A percentile compares a stretch with the other conserved stretches of the same genome.
These are phyloP conservation scores for Neohortaea acidophila DNA, from an alignment of 495 filamentous ascomycete species.

Conservation along the genomic window DNA sequence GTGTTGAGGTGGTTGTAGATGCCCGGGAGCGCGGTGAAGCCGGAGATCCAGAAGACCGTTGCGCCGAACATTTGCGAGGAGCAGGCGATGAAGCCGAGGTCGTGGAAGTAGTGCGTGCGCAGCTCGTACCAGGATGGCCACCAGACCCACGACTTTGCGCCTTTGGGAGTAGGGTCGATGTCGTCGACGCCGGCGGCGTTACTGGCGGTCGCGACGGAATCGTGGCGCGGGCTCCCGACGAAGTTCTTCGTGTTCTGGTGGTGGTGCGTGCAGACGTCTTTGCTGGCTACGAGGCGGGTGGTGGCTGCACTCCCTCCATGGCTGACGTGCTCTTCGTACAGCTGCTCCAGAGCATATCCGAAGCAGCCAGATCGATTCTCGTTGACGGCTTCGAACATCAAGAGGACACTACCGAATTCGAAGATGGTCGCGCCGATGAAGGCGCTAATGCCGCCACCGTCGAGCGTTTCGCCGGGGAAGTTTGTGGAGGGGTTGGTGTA, in stretches of 20 bases:
- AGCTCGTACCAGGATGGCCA: slow-evolving; percentile 43
- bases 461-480: slow-evolving; percentile 37
- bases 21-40: slow-evolving; percentile 47
- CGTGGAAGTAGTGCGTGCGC: slow-evolving; percentile 46
- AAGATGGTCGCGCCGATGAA: slow-evolving; percentile 60
- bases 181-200: slow-evolving; percentile 10
- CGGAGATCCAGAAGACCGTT: slow-evolving; percentile 53
- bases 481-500: slow-evolving; percentile 36
- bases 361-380: slow-evolving; percentile 51
- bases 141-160: slow-evolving; percentile 39
- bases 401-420: slow-evolving; percentile 46
- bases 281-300: slow-evolving; percentile 3
- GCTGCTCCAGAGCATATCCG: slow-evolving; percentile 42
- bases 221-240: slow-evolving; percentile 22
- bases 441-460: slow-evolving; percentile 46
- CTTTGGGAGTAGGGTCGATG: background rate
- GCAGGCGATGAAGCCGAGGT: slow-evolving; percentile 55
- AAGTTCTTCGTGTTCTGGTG: slow-evolving; percentile 39
- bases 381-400: slow-evolving; percentile 57
- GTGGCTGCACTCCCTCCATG: background rate
- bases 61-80: slow-evolving; percentile 45
- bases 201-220: background rate
- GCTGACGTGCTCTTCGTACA: slow-evolving; percentile 4
- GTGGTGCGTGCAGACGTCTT: slow-evolving; percentile 32
- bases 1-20: slow-evolving; percentile 36